Base-by-base conservation (phyloP, 1,284 basidiomycete genomes). In the Pseudozyma sp. region DNA sequence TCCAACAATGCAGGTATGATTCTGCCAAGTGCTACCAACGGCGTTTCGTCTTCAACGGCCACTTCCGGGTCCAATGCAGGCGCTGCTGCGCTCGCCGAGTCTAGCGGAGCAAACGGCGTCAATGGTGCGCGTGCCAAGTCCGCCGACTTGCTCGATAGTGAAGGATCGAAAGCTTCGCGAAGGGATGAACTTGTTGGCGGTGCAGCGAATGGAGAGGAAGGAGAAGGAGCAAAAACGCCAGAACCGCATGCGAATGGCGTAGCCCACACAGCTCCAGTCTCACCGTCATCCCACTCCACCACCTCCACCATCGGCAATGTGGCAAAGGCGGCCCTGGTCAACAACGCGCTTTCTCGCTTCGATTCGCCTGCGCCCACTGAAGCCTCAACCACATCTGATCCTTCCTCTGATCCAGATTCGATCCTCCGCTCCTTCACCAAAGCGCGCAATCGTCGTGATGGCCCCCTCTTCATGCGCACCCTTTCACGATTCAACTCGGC, bases 401-500 rank as follows among this genome's bases (percentile, higher is more conserved):
- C 59, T 11, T 42, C n/a, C 35, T 5, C 52, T 9, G 75, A 80
- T 21, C 58, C 68, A 9, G 86, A 87, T 53, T 86, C 88, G 10
- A 87, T 89, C 53, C 83, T 87, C 42, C 87, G 87, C 54, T 82
- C 86, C 13, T 78, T 89, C 42, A 86, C 87, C n/a, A 87, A 87
- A 60, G 86, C 88, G 7, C 83, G 87, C 14, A 87, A 88, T 61
- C 83, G 88, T 31, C 79, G 86, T 16, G 86, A 88, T 60, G 87
- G 88, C 1, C 86, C 87, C 0, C 84, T 86, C 0, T 87, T 89
- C 67, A 52, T 88, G 42, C 76, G 81, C 11, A 87, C 87, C 1
- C 74, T 89, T 38, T 78, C 85, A 12, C 83, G 87, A n/a, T 88
- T 87, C 83, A 89, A 89, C 73, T 19, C 54, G 0, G 85, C 85